Percentiles rank a stretch among this genome's conserved stretches.
These are phyloP conservation scores for Sonneratia caseolaris DNA, from an alignment of 345 rosid species.

Conservation along the genomic window DNA sequence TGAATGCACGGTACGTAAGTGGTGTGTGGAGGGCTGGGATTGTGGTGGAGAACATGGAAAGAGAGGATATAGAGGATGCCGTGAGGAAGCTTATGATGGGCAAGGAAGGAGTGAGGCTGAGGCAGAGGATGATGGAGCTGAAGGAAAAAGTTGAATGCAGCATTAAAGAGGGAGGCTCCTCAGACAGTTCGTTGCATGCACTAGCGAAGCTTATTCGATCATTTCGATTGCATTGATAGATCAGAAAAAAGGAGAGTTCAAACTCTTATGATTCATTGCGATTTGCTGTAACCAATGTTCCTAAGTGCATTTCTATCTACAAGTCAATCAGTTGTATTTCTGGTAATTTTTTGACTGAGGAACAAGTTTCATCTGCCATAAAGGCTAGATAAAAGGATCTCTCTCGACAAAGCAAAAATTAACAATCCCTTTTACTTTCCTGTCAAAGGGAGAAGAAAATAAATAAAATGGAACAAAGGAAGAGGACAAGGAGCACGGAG, in stretches of 20 bases:
- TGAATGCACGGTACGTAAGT: conserved; percentile 14
- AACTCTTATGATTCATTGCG: neutral
- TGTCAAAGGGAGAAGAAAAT: too few relatives aligned
- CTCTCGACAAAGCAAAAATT: too few relatives aligned
- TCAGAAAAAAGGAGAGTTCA: neutral
- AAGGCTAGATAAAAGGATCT: too few relatives aligned
- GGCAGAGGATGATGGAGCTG: conserved; percentile 11
- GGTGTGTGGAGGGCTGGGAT: conserved; percentile 16
- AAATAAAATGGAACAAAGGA: too few relatives aligned
- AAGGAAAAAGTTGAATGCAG: conserved; percentile 14
- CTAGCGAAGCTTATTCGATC: conserved; percentile 15
- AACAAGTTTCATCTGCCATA: too few relatives aligned
- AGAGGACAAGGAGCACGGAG: too few relatives aligned
- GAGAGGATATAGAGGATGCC: conserved; percentile 13
- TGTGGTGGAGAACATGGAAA: conserved; percentile 11
- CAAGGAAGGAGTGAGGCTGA: conserved; percentile 12
- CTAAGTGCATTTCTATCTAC: too few relatives aligned
- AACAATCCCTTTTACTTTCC: too few relatives aligned
- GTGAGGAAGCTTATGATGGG: conserved; percentile 17
- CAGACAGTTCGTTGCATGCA: conserved; percentile 11
- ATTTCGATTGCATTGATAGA: neutral
- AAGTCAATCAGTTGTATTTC: too few relatives aligned
- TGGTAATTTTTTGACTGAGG: too few relatives aligned
- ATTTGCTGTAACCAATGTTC: neutral
- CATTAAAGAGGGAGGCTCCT: conserved; percentile 12